Conservation (phyloP, 352 stramenopile genomes). For the Phytopythium cucurbitacearum region DNA sequence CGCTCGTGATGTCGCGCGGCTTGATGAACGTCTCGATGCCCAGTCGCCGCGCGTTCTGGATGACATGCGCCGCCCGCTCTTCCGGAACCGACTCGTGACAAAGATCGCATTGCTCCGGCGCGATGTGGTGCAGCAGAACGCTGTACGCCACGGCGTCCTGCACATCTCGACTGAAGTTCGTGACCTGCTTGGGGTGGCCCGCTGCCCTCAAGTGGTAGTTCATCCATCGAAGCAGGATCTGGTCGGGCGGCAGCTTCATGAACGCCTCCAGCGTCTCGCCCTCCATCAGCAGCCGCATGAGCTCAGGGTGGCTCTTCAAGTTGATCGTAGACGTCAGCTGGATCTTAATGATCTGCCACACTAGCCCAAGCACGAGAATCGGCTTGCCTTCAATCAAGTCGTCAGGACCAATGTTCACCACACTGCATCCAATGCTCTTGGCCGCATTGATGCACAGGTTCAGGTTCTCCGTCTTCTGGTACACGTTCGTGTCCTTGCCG, state of each 20-base stretch:
- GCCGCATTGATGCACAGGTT: slow-evolving; percentile 93
- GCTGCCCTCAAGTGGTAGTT: slow-evolving; percentile 90
- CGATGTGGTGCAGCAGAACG: slow-evolving; percentile 86
- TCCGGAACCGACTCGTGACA: slow-evolving; percentile 47
- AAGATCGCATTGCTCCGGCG: slow-evolving; percentile 63
- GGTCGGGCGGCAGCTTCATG: slow-evolving; percentile 88
- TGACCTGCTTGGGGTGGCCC: slow-evolving; percentile 64
- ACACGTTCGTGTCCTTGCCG: slow-evolving; percentile 76
- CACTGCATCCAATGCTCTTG: slow-evolving; percentile 90
- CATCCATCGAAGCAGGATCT: slow-evolving; percentile 92
- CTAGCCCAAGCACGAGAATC: slow-evolving; percentile 88
- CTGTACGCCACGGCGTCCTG: slow-evolving; percentile 86
- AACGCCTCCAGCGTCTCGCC: slow-evolving; percentile 88
- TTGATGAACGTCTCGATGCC: slow-evolving; percentile 90
- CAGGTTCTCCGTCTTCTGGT: slow-evolving; percentile 88
- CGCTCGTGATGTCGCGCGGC: slow-evolving; percentile 88
- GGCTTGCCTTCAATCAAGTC: slow-evolving; percentile 82
- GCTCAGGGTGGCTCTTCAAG: slow-evolving; percentile 90
- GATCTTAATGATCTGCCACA: slow-evolving; percentile 95
- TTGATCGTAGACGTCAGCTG: slow-evolving; percentile 91
- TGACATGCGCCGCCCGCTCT: slow-evolving; percentile 74
- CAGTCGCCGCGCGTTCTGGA: slow-evolving; percentile 80
- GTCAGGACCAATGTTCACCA: slow-evolving; percentile 91
- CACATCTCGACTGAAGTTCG: slow-evolving; percentile 79
- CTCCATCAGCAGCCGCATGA: slow-evolving; percentile 82